Evolutionary conservation across 2,329 filamentous ascomycete genomes (phyloP).

Genomic region (Aplosporella prunicola): DNA sequence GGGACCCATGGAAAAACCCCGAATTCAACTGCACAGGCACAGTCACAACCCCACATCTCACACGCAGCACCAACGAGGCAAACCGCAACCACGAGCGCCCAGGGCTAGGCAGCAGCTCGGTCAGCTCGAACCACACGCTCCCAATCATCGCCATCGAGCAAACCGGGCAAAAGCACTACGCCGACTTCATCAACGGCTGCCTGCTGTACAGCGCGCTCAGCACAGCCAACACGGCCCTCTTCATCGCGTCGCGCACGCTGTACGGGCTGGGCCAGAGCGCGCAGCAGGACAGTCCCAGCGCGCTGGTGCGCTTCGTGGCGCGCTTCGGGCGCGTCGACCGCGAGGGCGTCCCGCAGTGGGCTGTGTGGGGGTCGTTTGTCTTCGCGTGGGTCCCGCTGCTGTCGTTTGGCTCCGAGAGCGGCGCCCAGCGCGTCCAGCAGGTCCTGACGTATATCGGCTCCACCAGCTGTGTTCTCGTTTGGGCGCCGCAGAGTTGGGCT

Average conservation of each 20-base stretch:
- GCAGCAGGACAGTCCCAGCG: not conserved
- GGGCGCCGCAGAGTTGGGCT: constrained; percentile 5
- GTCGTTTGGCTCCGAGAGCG: not conserved
- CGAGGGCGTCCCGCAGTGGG: constrained; percentile 4
- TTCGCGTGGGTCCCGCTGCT: constrained; percentile 7
- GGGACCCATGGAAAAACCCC: constrained; percentile 7
- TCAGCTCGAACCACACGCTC: not conserved
- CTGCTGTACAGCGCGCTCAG: constrained; percentile 24
- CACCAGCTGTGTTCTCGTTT: constrained; percentile 7
- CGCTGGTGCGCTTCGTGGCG: not conserved
- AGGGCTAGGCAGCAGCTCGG: too few species aligned
- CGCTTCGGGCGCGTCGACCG: not conserved
- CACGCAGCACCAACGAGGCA: not conserved
- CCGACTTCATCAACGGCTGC: constrained; percentile 19
- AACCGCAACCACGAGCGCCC: not conserved
- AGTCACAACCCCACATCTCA: not conserved
- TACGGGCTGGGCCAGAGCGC: constrained; percentile 19
- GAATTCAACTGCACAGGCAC: not conserved
- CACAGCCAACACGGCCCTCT: constrained; percentile 26
- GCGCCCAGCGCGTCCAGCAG: constrained; percentile 1
- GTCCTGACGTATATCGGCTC: constrained; percentile 4
- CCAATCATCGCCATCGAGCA: constrained; percentile 9
- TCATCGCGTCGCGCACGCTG: constrained; percentile 25
- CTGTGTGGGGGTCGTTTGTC: constrained; percentile 6
- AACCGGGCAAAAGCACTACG: constrained; percentile 10